Conservation (phyloP, 768 basidiomycete genomes). For the Tricholoma saponaceum region DNA sequence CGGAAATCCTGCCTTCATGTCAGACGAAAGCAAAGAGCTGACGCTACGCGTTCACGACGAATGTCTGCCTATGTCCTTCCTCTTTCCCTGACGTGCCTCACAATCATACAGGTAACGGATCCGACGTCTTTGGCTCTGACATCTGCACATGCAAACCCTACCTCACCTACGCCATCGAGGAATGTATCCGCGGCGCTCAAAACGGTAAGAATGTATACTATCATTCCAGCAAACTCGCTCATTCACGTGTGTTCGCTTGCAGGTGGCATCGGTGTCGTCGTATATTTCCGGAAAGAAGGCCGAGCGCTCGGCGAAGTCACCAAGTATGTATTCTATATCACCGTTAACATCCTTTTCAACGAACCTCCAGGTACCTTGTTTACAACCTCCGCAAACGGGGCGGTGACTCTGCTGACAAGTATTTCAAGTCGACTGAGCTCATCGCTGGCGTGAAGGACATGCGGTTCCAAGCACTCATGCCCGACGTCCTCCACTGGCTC, state of each 20-base stretch:
- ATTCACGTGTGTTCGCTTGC: background rate
- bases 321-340: conserved; percentile 45
- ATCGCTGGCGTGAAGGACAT: conserved; percentile 95
- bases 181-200: conserved; percentile 77
- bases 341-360: background rate
- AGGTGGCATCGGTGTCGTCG: conserved; percentile 89
- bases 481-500: conserved; percentile 93
- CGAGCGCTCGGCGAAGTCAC: conserved; percentile 92
- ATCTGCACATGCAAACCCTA: conserved; percentile 95
- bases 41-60: conserved; percentile 93
- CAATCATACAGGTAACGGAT: conserved; percentile 71
- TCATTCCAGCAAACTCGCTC: background rate
- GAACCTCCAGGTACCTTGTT: conserved; percentile 69
- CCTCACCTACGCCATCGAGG: conserved; percentile 88
- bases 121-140: conserved; percentile 93
- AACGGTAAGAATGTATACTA: conserved; percentile 16
- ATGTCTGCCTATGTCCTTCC: conserved; percentile 42
- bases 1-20: conserved; percentile 76
- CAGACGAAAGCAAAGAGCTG: conserved; percentile 73
- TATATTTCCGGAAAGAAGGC: conserved; percentile 95
- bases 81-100: background rate
- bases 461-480: conserved; percentile 95
- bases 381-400: conserved; percentile 96
- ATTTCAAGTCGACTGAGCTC: conserved; percentile 91
- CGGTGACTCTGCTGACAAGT: conserved; percentile 88